Evolutionary conservation across 805 yeast species (phyloP).

Genomic region (Tanozyma kutaoensis): DNA sequence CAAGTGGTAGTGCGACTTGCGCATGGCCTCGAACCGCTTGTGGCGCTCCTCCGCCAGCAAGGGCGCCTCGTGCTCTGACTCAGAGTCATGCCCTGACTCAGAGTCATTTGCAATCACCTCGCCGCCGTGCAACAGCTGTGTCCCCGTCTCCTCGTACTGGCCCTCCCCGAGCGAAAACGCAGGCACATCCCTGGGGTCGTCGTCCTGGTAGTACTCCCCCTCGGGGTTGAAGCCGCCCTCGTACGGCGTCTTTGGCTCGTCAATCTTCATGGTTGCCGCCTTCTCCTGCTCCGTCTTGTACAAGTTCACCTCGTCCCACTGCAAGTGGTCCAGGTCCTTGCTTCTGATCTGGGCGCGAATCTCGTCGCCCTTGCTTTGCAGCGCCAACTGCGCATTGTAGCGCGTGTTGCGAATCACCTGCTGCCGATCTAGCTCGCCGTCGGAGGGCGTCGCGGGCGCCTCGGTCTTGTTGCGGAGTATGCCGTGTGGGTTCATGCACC

Average conservation of each 20-base stretch:
- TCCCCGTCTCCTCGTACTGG: slow-evolving; percentile 22
- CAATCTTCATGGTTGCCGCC: slow-evolving; percentile 67
- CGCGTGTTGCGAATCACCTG: slow-evolving; percentile 72
- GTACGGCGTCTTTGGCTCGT: slow-evolving; percentile 93
- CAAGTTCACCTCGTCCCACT: slow-evolving; percentile 80
- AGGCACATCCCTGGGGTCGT: slow-evolving; percentile 47
- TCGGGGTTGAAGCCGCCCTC: slow-evolving; percentile 79
- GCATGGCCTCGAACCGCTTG: slow-evolving; percentile 56
- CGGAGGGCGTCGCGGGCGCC: slow-evolving; percentile 3
- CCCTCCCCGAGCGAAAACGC: slow-evolving; percentile 48
- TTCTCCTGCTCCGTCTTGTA: slow-evolving; percentile 61
- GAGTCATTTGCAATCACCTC: slow-evolving; percentile 16
- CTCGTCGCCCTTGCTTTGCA: slow-evolving; percentile 28
- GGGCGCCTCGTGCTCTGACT: slow-evolving; percentile 25
- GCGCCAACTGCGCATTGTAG: slow-evolving; percentile 46
- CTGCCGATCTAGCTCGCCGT: slow-evolving; percentile 37
- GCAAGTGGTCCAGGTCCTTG: slow-evolving; percentile 25
- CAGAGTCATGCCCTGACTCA: slow-evolving; percentile 17
- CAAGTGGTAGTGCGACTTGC: slow-evolving; percentile 67
- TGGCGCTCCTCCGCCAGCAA: slow-evolving; percentile 45
- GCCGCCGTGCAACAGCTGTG: slow-evolving; percentile 25
- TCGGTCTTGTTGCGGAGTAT: slow-evolving; percentile 38
- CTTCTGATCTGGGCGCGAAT: slow-evolving; percentile 28
- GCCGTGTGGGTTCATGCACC: slow-evolving; percentile 19
- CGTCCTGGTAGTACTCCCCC: slow-evolving; percentile 66